Evolutionary conservation across 1,284 basidiomycete species (phyloP), one percentile per base, ranked within the genome.

Genomic region (Leccinum angustisporum): DNA sequence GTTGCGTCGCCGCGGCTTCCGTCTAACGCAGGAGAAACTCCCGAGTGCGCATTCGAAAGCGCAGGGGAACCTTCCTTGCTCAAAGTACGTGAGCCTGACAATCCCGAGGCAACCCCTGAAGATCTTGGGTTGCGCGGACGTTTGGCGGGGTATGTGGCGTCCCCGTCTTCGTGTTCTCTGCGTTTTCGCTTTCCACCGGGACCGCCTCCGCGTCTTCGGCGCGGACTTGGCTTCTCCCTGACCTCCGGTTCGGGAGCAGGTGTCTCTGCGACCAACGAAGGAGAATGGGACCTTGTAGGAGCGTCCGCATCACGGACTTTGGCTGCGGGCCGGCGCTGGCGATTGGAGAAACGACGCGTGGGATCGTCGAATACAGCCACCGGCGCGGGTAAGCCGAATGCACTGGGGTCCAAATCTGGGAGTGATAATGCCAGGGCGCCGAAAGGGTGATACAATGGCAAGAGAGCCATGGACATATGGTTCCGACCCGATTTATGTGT

Each of bases 371-470:
- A 74, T 59, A 77, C 64, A 54, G 73, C 70, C 61, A 72, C 75
- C 56, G 77, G 69, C 52, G 71, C 72, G 58, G 83, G 81, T 52
- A 85, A 77, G 61, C 87, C 87, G 68, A 85, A 81, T 16, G 74
- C 67, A 30, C 78, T 76, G 25, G 87, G 83, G 69, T 89, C 84
- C 59, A 90, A 81, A 61, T 82, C 82, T 3, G 88, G 87, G 56
- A 90, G 80, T 8, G 88, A 88, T 67, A 83, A 79, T 50, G 88
- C 88, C 51, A 90, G 78, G 7, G 75, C 75, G 2, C 87, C 87
- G 27, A 85, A 77, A 27, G 88, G 88, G 69, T 90, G 88, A 70
- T 91, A 90, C 46, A 91, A 76, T 27, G 88, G 86, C 38, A 89
- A 77, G n/a, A 81, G 79, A 1, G 82, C 80, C 2, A 81, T 79